A percentile compares a stretch with the other conserved stretches of the same genome.
phyloP scores from a whole-genome alignment of 208 protist species.

The Trypanosoma lewisi region DNA sequence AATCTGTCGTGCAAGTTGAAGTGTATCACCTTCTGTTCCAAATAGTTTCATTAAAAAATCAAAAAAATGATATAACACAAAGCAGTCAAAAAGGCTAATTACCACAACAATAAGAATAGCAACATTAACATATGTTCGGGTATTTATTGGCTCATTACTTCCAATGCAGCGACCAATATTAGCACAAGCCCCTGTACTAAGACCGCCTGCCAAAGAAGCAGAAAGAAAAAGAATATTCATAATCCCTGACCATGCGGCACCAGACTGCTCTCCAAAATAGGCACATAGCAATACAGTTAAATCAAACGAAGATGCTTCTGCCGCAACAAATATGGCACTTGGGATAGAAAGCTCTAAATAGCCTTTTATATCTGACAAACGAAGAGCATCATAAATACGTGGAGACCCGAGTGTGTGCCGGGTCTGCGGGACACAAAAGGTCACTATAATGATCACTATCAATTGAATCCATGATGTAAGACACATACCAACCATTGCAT shows the following conservation, averaged over 20 bases:
- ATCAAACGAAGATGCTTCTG: constrained; percentile 84
- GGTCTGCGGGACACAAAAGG: constrained; percentile 59
- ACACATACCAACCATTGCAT: constrained; percentile 82
- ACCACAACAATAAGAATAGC: constrained; percentile 39
- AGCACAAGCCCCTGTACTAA: constrained; percentile 74
- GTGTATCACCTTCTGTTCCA: constrained; percentile 53
- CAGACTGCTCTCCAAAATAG: constrained; percentile 54
- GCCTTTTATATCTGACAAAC: constrained; percentile 62
- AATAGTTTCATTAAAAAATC: constrained; percentile 73
- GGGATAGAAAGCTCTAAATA: constrained; percentile 81
- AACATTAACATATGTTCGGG: constrained; percentile 58
- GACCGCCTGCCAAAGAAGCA: constrained; percentile 59
- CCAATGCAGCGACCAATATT: constrained; percentile 83
- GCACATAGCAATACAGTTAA: constrained; percentile 71
- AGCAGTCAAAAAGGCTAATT: constrained; percentile 49
- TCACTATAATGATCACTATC: constrained; percentile 54
- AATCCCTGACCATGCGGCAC: constrained; percentile 75
- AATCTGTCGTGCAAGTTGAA: constrained; percentile 48
- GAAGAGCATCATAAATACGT: constrained; percentile 60
- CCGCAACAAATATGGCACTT: constrained; percentile 83
- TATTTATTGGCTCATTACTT: constrained; percentile 46
- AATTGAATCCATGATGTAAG: constrained; percentile 80
- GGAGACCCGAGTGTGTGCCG: constrained; percentile 64
- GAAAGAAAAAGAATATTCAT: constrained; percentile 83
- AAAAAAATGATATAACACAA: constrained; percentile 51